Percentiles rank a stretch among this genome's conserved stretches.
Conservation (phyloP, 2,329 filamentous ascomycete species). For the Escovopsis weberi region DNA sequence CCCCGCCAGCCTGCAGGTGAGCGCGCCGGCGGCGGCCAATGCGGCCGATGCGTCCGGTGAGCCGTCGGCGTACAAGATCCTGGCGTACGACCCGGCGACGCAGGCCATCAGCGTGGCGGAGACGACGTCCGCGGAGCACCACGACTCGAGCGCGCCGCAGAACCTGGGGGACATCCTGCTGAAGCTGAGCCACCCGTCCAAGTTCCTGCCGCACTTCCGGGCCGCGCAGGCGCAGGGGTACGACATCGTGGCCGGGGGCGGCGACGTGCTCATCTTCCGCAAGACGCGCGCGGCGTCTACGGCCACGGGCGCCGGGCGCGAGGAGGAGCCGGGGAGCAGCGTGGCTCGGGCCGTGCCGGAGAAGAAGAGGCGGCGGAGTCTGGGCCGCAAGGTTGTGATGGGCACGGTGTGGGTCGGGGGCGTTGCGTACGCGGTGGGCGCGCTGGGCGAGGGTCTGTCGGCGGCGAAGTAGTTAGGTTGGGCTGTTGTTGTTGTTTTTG, state of each 20-base stretch:
- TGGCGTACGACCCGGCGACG: conserved; percentile 48
- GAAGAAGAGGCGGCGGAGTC: conserved; percentile 21
- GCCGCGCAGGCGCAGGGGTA: conserved; percentile 46
- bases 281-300: conserved; percentile 29
- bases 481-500: too few relatives aligned
- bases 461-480: conserved; percentile 23
- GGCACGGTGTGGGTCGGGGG: conserved; percentile 41
- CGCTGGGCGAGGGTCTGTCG: conserved; percentile 42
- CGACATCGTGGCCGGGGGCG: conserved; percentile 49
- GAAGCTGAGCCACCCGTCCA: conserved; percentile 44
- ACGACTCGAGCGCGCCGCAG: conserved; percentile 25
- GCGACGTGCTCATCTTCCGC: conserved; percentile 51
- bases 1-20: conserved; percentile 22
- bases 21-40: conserved; percentile 8
- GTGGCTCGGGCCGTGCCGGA: conserved; percentile 26
- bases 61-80: conserved; percentile 39
- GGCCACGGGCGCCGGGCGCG: conserved; percentile 30
- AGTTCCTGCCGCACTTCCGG: conserved; percentile 50
- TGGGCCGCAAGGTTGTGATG: conserved; percentile 34
- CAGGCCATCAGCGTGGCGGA: conserved; percentile 44
- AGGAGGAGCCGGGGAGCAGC: conserved; percentile 29
- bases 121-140: conserved; percentile 39
- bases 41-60: not conserved
- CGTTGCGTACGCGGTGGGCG: conserved; percentile 42
- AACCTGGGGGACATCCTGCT: conserved; percentile 46